Percentiles rank a stretch among this genome's conserved stretches.
These are phyloP conservation scores for Penicillium decumbens DNA, from an alignment of 2,329 filamentous ascomycete genomes.

Conservation along the genomic window DNA sequence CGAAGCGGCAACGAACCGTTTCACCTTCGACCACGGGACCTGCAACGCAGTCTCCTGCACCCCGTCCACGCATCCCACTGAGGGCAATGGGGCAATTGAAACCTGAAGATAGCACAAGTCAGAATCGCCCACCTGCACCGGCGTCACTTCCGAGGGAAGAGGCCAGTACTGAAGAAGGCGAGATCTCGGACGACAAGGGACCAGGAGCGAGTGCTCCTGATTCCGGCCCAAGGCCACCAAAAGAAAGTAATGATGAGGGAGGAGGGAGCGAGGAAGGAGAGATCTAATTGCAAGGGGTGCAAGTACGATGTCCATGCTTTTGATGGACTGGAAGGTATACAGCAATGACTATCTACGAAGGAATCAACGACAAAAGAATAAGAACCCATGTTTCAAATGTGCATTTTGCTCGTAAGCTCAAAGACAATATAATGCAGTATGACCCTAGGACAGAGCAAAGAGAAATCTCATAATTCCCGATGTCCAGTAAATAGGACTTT, in stretches of 20 bases:
- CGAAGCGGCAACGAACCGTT: conserved; percentile 36
- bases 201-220: conserved; percentile 4
- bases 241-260: conserved; percentile 23
- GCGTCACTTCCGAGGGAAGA: conserved; percentile 4
- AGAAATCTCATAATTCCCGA: neutral
- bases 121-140: neutral
- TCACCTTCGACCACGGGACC: conserved; percentile 14
- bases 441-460: neutral
- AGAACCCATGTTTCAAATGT: neutral
- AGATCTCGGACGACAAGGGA: conserved; percentile 17
- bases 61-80: conserved; percentile 18
- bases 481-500: neutral
- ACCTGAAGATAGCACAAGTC: neutral
- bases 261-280: conserved; percentile 45
- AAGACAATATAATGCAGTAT: neutral
- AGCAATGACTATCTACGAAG: conserved; percentile 9
- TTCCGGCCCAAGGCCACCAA: conserved; percentile 1
- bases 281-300: conserved; percentile 21
- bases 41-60: conserved; percentile 7
- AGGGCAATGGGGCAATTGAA: conserved; percentile 12
- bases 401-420: neutral
- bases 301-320: neutral
- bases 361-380: conserved; percentile 1
- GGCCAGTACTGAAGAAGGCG: conserved; percentile 20
- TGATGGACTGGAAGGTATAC: neutral